phyloP scores from a whole-genome alignment of 805 yeast species.

The Sugiyamaella qingdaonensis region DNA sequence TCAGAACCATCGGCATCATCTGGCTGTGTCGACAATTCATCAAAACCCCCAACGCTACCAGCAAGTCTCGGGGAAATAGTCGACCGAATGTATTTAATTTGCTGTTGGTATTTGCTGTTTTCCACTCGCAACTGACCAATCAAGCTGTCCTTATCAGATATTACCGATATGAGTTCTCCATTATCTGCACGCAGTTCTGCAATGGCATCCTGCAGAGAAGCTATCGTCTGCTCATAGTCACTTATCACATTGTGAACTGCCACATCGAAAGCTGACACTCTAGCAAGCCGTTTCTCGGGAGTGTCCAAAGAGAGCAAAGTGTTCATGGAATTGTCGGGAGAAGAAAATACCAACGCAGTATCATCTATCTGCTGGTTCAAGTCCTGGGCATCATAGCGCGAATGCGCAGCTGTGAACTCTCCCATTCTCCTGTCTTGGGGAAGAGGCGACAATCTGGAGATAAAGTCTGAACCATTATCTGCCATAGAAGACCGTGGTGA shows the following conservation, averaged over 20 bases:
- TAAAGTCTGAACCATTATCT: background rate
- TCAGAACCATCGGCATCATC: background rate
- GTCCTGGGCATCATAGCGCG: background rate
- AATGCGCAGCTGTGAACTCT: background rate
- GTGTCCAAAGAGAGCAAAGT: background rate
- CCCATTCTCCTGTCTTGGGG: background rate
- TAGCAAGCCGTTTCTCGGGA: constrained; percentile 13
- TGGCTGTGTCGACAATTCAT: background rate
- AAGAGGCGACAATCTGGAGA: background rate
- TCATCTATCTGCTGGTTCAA: background rate
- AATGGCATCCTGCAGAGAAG: constrained; percentile 16
- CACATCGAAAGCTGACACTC: constrained; percentile 17
- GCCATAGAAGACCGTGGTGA: background rate
- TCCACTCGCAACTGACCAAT: background rate
- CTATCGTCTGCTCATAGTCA: constrained; percentile 20
- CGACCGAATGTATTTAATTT: background rate
- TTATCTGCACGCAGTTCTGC: constrained; percentile 8
- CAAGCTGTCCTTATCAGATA: background rate
- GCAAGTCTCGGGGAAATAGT: background rate
- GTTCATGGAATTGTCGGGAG: background rate
- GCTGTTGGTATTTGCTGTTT: background rate
- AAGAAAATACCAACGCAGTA: background rate
- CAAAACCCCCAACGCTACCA: too few relatives aligned
- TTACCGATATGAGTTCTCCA: background rate
- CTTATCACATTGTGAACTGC: constrained; percentile 19